Percentiles rank a stretch among this genome's conserved stretches.
phyloP scores from a whole-genome alignment of 2,329 filamentous ascomycete genomes.

The Nemania sp. region DNA sequence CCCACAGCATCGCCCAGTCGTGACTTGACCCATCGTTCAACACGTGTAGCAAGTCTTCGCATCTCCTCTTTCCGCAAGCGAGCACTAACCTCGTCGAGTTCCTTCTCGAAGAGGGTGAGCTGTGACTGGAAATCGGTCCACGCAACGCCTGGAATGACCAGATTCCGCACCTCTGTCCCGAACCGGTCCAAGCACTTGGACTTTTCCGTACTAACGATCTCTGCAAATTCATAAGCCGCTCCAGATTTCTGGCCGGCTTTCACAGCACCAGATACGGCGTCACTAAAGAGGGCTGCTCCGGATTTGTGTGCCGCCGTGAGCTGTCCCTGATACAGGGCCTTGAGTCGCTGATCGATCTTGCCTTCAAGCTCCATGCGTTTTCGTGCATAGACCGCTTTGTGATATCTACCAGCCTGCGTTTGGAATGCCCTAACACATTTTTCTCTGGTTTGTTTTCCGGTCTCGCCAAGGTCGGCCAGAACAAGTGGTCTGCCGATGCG shows the following conservation, averaged over 20 bases:
- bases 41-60: slow-evolving; percentile 84
- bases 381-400: slow-evolving; percentile 89
- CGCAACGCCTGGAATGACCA: slow-evolving; percentile 75
- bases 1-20: slow-evolving; percentile 86
- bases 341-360: slow-evolving; percentile 88
- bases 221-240: slow-evolving; percentile 88
- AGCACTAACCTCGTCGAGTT: slow-evolving; percentile 85
- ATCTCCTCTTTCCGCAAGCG: slow-evolving; percentile 93
- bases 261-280: slow-evolving; percentile 83
- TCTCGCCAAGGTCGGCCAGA: slow-evolving; percentile 72
- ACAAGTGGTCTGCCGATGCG: slow-evolving; percentile 75
- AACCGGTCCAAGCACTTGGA: slow-evolving; percentile 75
- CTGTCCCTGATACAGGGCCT: slow-evolving; percentile 86
- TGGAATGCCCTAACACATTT: slow-evolving; percentile 85
- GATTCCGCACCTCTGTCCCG: slow-evolving; percentile 72
- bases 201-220: slow-evolving; percentile 87
- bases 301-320: slow-evolving; percentile 86
- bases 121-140: slow-evolving; percentile 91
- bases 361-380: slow-evolving; percentile 83
- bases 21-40: slow-evolving; percentile 92
- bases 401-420: slow-evolving; percentile 87
- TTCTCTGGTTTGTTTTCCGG: slow-evolving; percentile 72
- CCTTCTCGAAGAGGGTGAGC: slow-evolving; percentile 79
- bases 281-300: slow-evolving; percentile 81
- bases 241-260: slow-evolving; percentile 94